Evolutionary conservation across 306 rosid species (phyloP).

Genomic region (Calophaca sinica): DNA sequence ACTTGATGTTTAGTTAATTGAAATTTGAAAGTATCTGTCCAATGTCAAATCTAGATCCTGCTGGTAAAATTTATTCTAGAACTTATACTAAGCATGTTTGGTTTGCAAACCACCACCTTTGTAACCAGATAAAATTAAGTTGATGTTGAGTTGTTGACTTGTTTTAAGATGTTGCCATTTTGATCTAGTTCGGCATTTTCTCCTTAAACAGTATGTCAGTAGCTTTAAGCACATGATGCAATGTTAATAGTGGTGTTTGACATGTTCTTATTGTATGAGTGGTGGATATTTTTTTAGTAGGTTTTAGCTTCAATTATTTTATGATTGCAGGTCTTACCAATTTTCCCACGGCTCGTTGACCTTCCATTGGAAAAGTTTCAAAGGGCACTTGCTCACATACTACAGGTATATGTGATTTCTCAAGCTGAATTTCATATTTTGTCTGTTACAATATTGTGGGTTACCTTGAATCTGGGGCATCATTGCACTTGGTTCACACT

Average conservation of each 20-base stretch:
- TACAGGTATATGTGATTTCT: constrained; percentile 74
- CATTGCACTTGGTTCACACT: constrained; percentile 4
- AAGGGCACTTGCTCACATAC: constrained; percentile 94
- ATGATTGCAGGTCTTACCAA: constrained; percentile 84
- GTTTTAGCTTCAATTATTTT: constrained; percentile 45
- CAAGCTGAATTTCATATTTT: constrained; percentile 34
- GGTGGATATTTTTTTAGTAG: constrained; percentile 1
- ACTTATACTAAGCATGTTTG: constrained; percentile 12
- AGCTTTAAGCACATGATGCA: background rate
- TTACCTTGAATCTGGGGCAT: constrained; percentile 21
- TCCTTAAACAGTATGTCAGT: constrained; percentile 11
- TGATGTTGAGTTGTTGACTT: background rate
- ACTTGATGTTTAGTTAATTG: constrained; percentile 26
- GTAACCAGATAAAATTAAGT: background rate
- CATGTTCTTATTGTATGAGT: constrained; percentile 8
- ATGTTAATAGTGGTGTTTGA: constrained; percentile 23
- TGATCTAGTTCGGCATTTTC: constrained; percentile 12
- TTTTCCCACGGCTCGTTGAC: constrained; percentile 88
- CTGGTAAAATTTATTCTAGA: constrained; percentile 31
- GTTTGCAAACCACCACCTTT: constrained; percentile 12
- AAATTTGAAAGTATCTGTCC: constrained; percentile 39
- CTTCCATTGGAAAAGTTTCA: constrained; percentile 97
- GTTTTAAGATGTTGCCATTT: constrained; percentile 31
- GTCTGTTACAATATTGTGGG: constrained; percentile 27
- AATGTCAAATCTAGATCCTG: constrained; percentile 22